Evolutionary conservation across 192 early-diverging fungal genomes (phyloP).

Genomic region (Coemansia sp.): DNA sequence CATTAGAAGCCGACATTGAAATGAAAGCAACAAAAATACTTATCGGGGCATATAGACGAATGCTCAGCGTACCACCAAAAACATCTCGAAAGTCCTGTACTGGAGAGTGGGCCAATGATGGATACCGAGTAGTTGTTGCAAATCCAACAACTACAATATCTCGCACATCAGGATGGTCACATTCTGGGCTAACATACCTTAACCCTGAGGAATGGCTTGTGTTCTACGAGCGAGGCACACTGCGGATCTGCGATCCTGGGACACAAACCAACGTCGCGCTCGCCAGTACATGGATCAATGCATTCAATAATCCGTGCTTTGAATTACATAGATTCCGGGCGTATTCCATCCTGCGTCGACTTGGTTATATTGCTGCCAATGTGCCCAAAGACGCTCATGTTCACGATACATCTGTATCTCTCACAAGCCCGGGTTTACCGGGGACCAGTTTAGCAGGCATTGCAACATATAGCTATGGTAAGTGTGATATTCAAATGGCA

Average conservation of each 20-base stretch:
- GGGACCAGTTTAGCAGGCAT: background rate
- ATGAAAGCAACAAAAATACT: slow-evolving; percentile 9
- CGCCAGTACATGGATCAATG: background rate
- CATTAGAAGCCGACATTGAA: slow-evolving; percentile 19
- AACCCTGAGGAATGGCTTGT: slow-evolving; percentile 44
- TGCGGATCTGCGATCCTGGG: slow-evolving; percentile 5
- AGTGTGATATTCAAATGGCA: background rate
- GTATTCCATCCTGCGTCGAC: slow-evolving; percentile 31
- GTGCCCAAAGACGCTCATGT: slow-evolving; percentile 7
- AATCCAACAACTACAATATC: slow-evolving; percentile 28
- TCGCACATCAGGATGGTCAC: slow-evolving; percentile 21
- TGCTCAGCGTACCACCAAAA: slow-evolving; percentile 32
- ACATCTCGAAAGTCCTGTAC: slow-evolving; percentile 23
- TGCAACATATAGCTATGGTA: slow-evolving; percentile 8
- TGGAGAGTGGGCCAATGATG: slow-evolving; percentile 9
- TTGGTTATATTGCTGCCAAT: slow-evolving; percentile 34
- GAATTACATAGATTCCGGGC: slow-evolving; percentile 23
- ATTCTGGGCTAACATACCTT: slow-evolving; percentile 13
- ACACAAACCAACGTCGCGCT: background rate
- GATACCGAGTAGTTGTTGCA: slow-evolving; percentile 13
- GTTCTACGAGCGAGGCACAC: slow-evolving; percentile 32
- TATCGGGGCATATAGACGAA: slow-evolving; percentile 17
- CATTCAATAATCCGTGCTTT: slow-evolving; percentile 4
- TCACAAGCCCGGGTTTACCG: background rate
- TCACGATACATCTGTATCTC: background rate